Percentiles rank a stretch among this genome's conserved stretches.
phyloP scores from a whole-genome alignment of 495 filamentous ascomycete species.

The Xylaria venustula region DNA sequence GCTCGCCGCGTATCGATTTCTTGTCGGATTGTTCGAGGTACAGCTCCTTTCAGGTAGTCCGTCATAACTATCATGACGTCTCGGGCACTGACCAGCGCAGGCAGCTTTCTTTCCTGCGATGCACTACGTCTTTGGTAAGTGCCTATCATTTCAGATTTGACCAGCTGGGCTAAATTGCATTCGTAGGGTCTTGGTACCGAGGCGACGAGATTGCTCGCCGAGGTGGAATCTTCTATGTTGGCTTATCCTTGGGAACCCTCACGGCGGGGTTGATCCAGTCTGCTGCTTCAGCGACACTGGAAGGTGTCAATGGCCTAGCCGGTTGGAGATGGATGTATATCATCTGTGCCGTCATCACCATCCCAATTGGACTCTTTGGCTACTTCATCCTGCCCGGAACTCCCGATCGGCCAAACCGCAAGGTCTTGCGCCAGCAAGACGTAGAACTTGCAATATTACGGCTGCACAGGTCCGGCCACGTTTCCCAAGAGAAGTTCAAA shows the following conservation, averaged over 20 bases:
- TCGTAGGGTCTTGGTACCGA: conserved; percentile 34
- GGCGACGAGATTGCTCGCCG: conserved; percentile 39
- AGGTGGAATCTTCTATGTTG: conserved; percentile 50
- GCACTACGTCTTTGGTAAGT: conserved; percentile 40
- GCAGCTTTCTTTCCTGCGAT: conserved; percentile 44
- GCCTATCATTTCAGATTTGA: background rate
- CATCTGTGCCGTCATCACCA: conserved; percentile 39
- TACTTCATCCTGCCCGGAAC: conserved; percentile 42
- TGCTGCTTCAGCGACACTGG: conserved; percentile 39
- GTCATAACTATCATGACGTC: background rate
- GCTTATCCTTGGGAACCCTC: conserved; percentile 47
- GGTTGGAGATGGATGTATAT: conserved; percentile 45
- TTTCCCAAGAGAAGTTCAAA: conserved; percentile 26
- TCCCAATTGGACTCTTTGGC: conserved; percentile 47
- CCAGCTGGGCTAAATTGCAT: background rate
- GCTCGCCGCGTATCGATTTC: conserved; percentile 28
- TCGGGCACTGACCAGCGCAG: conserved; percentile 20
- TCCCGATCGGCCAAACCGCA: conserved; percentile 44
- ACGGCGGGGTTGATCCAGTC: conserved; percentile 53
- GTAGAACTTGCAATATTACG: conserved; percentile 33
- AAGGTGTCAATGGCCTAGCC: conserved; percentile 45
- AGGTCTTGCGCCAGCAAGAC: conserved; percentile 41
- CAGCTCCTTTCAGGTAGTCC: conserved; percentile 30
- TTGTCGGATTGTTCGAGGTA: conserved; percentile 17
- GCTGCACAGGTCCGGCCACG: conserved; percentile 35